phyloP scores from a whole-genome alignment of 1,139 yeast species.

The Debaryomycetaceae sp. region DNA sequence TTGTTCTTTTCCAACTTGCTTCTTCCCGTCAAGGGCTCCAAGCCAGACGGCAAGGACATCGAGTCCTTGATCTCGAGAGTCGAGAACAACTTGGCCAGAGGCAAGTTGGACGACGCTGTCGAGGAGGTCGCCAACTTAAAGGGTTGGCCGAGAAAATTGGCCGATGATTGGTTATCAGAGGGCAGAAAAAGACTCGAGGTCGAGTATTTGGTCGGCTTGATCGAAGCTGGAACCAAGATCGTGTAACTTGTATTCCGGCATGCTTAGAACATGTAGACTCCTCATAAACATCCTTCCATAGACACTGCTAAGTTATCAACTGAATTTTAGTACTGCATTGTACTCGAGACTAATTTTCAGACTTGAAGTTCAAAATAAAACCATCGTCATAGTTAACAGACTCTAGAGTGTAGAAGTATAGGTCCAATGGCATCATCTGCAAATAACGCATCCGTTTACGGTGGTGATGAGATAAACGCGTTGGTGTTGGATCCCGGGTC shows the following conservation, averaged over 20 bases:
- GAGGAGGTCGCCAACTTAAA: constrained; percentile 86
- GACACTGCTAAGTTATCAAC: neutral
- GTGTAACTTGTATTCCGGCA: constrained; percentile 15
- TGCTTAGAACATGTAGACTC: neutral
- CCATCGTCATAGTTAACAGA: neutral
- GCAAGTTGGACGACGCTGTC: constrained; percentile 82
- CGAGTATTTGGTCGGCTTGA: constrained; percentile 68
- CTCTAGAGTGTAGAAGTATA: neutral
- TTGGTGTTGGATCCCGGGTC: constrained; percentile 92
- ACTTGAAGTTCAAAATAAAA: neutral
- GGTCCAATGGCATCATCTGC: constrained; percentile 11
- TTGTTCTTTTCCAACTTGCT: constrained; percentile 71
- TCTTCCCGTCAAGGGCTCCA: constrained; percentile 56
- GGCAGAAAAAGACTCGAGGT: constrained; percentile 88
- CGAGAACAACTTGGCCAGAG: constrained; percentile 68
- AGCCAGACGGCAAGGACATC: constrained; percentile 71
- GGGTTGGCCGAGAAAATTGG: constrained; percentile 91
- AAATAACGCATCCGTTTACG: constrained; percentile 30
- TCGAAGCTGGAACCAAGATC: constrained; percentile 55
- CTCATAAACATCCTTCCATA: neutral
- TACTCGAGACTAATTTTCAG: neutral
- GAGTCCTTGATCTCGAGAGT: constrained; percentile 90
- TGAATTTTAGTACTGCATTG: neutral
- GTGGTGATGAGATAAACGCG: constrained; percentile 83
- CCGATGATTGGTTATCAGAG: constrained; percentile 87